A percentile compares a stretch with the other conserved stretches of the same genome.
phyloP scores from a whole-genome alignment of 768 basidiomycete genomes.

The Suillus luteus region DNA sequence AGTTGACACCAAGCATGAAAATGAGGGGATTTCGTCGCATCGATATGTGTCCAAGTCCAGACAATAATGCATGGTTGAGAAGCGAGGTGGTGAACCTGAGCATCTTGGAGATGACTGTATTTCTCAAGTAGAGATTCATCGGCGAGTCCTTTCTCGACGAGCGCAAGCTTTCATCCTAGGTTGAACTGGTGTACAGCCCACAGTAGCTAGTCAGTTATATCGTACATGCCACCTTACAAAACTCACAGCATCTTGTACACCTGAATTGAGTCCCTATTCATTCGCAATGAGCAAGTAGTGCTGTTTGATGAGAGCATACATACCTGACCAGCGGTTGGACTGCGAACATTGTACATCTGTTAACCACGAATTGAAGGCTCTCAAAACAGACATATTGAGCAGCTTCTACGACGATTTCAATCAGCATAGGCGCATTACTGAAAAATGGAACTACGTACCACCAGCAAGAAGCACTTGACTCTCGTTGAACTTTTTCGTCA shows the following conservation, averaged over 20 bases:
- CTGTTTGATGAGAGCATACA: background rate
- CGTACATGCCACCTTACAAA: background rate
- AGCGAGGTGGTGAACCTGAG: slow-evolving; percentile 23
- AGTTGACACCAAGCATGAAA: no score
- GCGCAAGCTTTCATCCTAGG: slow-evolving; percentile 29
- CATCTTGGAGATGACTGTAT: slow-evolving; percentile 32
- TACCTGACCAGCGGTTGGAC: background rate
- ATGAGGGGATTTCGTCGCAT: no score
- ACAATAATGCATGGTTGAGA: background rate
- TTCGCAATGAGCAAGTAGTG: background rate
- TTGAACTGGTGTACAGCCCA: slow-evolving; percentile 16
- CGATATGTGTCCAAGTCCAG: no score
- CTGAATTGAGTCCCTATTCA: slow-evolving; percentile 39
- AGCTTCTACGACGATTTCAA: background rate
- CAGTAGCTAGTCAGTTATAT: no score
- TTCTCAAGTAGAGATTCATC: slow-evolving; percentile 25
- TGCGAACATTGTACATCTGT: background rate
- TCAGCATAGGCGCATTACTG: background rate
- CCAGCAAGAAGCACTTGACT: background rate
- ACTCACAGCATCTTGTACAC: slow-evolving; percentile 42
- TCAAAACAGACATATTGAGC: background rate
- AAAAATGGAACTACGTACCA: slow-evolving; percentile 6
- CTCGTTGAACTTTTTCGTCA: background rate
- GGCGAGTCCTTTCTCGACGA: slow-evolving; percentile 26
- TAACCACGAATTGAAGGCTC: background rate